These are phyloP conservation scores for Heterobasidion parviporum DNA, from an alignment of 1,284 basidiomycete genomes.

Conservation along the genomic window DNA sequence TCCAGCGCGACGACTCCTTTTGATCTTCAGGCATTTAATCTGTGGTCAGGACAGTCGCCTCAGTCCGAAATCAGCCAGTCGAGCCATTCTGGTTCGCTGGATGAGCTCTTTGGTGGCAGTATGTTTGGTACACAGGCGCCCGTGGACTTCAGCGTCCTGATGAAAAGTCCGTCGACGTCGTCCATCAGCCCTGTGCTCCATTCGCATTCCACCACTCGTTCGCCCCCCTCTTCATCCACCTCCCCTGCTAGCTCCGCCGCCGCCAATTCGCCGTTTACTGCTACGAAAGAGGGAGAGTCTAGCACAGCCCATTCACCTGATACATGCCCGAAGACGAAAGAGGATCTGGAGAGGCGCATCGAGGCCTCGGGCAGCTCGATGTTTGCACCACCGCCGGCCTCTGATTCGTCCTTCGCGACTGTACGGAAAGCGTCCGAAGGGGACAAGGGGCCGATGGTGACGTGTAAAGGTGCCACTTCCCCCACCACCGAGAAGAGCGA, in stretches of 20 bases:
- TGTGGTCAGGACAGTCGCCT: slow-evolving; percentile 21
- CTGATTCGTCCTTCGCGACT: slow-evolving; percentile 6
- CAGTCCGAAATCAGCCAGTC: slow-evolving; percentile 6
- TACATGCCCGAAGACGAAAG: slow-evolving; percentile 50
- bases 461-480: slow-evolving; percentile 54
- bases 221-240: slow-evolving; percentile 17
- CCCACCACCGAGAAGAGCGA: slow-evolving; percentile 63
- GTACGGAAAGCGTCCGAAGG: slow-evolving; percentile 19
- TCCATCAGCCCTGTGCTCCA: slow-evolving; percentile 51
- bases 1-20: slow-evolving; percentile 5
- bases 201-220: slow-evolving; percentile 11
- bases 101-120: slow-evolving; percentile 58
- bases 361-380: slow-evolving; percentile 40
- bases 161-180: slow-evolving; percentile 29
- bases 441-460: slow-evolving; percentile 35
- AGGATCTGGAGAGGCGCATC: slow-evolving; percentile 43
- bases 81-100: slow-evolving; percentile 18
- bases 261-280: slow-evolving; percentile 3
- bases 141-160: slow-evolving; percentile 37
- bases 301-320: slow-evolving; percentile 11
- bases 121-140: slow-evolving; percentile 33
- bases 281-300: slow-evolving; percentile 17
- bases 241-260: slow-evolving; percentile 3
- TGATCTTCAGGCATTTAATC: slow-evolving; percentile 13
- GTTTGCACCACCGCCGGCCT: slow-evolving; percentile 23